Base-by-base conservation (phyloP, 352 stramenopile species). In the Plasmopara muralis region DNA sequence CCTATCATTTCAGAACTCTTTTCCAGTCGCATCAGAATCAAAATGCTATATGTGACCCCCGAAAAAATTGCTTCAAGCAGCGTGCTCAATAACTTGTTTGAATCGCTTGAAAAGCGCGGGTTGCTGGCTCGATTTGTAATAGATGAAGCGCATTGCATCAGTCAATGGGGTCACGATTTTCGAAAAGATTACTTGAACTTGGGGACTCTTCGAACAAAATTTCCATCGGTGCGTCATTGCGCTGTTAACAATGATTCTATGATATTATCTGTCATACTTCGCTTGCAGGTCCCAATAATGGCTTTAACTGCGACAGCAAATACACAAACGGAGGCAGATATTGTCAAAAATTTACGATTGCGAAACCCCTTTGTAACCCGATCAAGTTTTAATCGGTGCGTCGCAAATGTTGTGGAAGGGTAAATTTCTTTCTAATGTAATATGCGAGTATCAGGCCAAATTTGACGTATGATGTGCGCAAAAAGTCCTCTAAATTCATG, bases 131-230 rank as follows among this genome's bases (percentile, higher is more conserved):
- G 96, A 30, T 99, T 99, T 68, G 93, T 99, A 14, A 86, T 99
- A 6, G 96, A 99, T 63, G 83, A 95, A 62, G 85, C 83, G 6
- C 97, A 99, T 60, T 99, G 97, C 69, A 93, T 99, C 53, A 97
- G 83, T 50, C 87, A 96, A 60, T 99, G 97, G 97, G 97, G 96
- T 16, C 97, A 99, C 65, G 98, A 99, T 64, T 99, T 99, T 64
- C 78, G 97, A 10, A 97, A 97, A 58, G 97, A 98, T 62, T 99
- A 99, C 68, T 87, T 98, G 57, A 83, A 92, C 47, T 70, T 99
- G 16, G 79, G 85, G 5, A 76, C 77, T 14, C 68, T 99, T 12
- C 78, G 96, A 42, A 68, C 65, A 12, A 86, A 97, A 16, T 99
- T 97, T 55, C 92, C 92, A 9, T 88, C 84, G 54, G 91, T 98